Evolutionary conservation across 176 grass and related monocot species (phyloP), one percentile per base, ranked within the genome.

Genomic region (Pontederia crassipes): DNA sequence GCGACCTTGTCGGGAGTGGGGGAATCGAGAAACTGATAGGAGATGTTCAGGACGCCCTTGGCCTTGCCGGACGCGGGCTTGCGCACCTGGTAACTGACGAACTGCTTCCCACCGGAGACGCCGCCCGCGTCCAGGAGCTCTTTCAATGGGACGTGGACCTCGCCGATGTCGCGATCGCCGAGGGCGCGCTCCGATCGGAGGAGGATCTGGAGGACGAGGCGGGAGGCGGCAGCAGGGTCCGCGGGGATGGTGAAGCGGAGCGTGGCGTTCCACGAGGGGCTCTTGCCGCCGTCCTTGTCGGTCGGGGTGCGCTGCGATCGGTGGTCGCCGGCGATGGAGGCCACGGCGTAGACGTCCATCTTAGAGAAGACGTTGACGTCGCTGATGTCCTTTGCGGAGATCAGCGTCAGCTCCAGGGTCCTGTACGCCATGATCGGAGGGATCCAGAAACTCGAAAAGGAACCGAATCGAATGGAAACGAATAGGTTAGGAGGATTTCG

Each of bases 301-400:
- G 76, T 63, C 9, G 51, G 11, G 11, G 91, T 96, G 9, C 78
- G 48, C 17, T 79, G 80, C 49, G 70, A 55, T 14, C 59, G 68
- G 8, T 66, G 69, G 55, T 77, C 72, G 8, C 60, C 86, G 15
- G 69, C 74, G 65, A 95, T 82, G 78, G 80, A 83, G 14, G 69
- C 83, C 1, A 86, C 24, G 35, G 86, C 83, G 24, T 90, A 95
- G 20, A 90, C 75, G 10, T 74, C 76, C 78, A 87, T 79, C 51
- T 75, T 78, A 20, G 83, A 82, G 52, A 90, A 80, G 53, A 80
- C 17, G 10, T 82, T 77, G 45, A 89, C 75, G 67, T 84, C 77
- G 74, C 89, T 82, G 11, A 95, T 83, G 62, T 95, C 83, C 57
- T 57, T 84, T 1, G 80, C 90, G 2, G 90, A 95, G 65, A 95